Evolutionary conservation across 108 stramenopile species (phyloP), one percentile per base, ranked within the genome.

Genomic region (Nitzschia sp.): DNA sequence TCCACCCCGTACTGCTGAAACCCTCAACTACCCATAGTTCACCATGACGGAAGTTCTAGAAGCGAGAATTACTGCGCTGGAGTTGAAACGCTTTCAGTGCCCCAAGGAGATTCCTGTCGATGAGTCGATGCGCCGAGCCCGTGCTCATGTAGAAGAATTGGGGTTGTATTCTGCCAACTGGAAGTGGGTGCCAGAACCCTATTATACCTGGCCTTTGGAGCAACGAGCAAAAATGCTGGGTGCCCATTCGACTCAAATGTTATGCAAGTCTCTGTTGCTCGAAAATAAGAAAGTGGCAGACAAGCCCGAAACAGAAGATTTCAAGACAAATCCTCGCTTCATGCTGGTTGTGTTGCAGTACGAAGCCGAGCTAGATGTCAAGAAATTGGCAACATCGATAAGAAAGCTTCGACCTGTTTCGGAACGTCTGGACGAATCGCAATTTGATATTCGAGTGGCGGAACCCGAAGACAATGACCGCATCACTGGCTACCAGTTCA

Each of bases 301-400:
- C 19, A 60, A 56, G 54, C 26, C 56, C 25, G 62, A 65, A 35
- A 19, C 58, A 26, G 47, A 56, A 36, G 34, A 61, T 42, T 59
- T 53, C 31, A 23, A 34, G 9, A 86, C 80, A 46, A 87, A 95
- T 57, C 89, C 90, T 9, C 57, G 68, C 54, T 91, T 89, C 46
- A 79, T 91, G 24, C 63, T 95, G 30, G 85, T 95, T 8, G 80
- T 95, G 24, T 73, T 95, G 11, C 94, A 91, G 62, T 95, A 95
- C 46, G 85, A 82, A 11, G 81, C 91, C 25, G 81, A 76, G 26
- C 83, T 92, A 38, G 80, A 87, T 54, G 77, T 64, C 17, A 87
- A 81, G 18, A 87, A 84, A 54, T 64, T 92, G 19, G 61, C 66
- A 9, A 76, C 67, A 9, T 88, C 85, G 64, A 72, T 95, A 11